Evolutionary conservation across 2,329 filamentous ascomycete species (phyloP).

Genomic region (Juglanconis sp.): DNA sequence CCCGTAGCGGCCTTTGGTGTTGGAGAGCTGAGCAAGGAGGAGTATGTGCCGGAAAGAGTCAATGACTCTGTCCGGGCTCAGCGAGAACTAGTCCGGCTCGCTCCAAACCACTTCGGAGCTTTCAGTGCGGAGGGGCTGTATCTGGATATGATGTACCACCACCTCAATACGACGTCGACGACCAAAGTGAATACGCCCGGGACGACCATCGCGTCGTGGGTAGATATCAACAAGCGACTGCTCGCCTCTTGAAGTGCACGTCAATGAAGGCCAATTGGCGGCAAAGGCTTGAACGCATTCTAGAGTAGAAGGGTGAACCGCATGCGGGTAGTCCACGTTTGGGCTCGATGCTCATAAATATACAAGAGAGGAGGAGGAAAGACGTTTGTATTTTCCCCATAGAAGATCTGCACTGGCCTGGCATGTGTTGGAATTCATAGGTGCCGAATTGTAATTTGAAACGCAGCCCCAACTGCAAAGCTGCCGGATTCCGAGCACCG

Average conservation of each 20-base stretch:
- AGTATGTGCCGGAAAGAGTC: neutral
- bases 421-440: too few relatives aligned
- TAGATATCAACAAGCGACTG: too few relatives aligned
- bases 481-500: too few relatives aligned
- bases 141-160: neutral
- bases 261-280: neutral
- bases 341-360: too few relatives aligned
- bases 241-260: too few relatives aligned
- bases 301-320: too few relatives aligned
- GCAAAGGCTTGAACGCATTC: too few relatives aligned
- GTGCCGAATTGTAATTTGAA: too few relatives aligned
- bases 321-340: too few relatives aligned
- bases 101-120: constrained; percentile 12
- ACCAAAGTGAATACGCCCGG: constrained; percentile 22
- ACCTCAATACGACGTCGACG: constrained; percentile 17
- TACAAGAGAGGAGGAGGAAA: too few relatives aligned
- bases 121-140: constrained; percentile 17
- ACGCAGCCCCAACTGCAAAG: too few relatives aligned
- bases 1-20: constrained; percentile 6
- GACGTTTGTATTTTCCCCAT: too few relatives aligned
- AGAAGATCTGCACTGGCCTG: neutral
- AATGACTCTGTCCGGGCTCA: neutral
- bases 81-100: neutral
- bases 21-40: constrained; percentile 6
- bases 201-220: neutral